These are phyloP conservation scores for Fragaria ananassa DNA, from an alignment of 306 rosid species.

Conservation along the genomic window DNA sequence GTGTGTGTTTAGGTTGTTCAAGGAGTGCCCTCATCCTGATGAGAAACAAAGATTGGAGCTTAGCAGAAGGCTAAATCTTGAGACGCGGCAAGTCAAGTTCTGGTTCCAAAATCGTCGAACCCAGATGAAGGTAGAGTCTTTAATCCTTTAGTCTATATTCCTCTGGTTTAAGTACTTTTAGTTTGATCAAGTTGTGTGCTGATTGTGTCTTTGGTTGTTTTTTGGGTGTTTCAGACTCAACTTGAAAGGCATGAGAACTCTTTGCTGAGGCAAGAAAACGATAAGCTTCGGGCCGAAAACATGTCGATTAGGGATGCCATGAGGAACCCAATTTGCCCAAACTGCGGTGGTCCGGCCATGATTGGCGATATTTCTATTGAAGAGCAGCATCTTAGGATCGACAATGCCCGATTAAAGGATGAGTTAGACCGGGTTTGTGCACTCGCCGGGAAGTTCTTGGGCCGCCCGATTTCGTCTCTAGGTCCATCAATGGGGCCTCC, in stretches of 20 bases:
- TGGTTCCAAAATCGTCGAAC: constrained; percentile 99
- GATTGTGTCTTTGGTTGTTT: not conserved
- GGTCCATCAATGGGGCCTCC: constrained; percentile 49
- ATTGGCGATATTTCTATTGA: constrained; percentile 79
- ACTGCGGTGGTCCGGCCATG: constrained; percentile 87
- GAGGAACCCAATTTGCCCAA: constrained; percentile 90
- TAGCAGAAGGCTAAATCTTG: constrained; percentile 68
- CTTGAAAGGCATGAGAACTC: constrained; percentile 92
- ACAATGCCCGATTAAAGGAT: constrained; percentile 82
- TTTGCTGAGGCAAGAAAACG: constrained; percentile 87
- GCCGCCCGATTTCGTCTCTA: constrained; percentile 67
- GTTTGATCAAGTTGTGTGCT: not conserved
- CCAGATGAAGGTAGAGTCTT: constrained; percentile 75
- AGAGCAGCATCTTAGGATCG: constrained; percentile 88
- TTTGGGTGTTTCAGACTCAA: constrained; percentile 60
- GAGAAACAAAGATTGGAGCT: constrained; percentile 92
- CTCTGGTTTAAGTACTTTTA: not conserved
- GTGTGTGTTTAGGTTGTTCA: constrained; percentile 55
- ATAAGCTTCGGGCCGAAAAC: constrained; percentile 86
- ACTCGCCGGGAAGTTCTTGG: constrained; percentile 79
- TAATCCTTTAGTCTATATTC: not conserved
- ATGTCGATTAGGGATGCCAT: constrained; percentile 92
- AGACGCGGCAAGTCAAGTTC: constrained; percentile 90
- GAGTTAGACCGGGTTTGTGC: constrained; percentile 85
- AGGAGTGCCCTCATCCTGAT: constrained; percentile 98